A percentile compares a stretch with the other conserved stretches of the same genome.
Evolutionary conservation across 306 rosid species (phyloP).

Genomic region (Trifolium dubium): DNA sequence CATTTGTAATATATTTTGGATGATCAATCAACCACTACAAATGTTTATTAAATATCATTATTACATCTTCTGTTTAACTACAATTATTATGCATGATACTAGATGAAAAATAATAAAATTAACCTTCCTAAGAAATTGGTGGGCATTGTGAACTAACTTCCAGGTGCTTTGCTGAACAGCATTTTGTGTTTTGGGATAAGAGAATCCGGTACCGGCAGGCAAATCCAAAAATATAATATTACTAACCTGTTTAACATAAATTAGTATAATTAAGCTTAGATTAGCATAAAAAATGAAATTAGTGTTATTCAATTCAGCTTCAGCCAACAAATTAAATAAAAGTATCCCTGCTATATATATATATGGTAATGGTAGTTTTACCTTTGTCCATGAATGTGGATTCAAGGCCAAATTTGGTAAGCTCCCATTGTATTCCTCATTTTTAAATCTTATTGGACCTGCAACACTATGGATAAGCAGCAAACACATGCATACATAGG

Average conservation of each 20-base stretch:
- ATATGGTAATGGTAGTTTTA: background rate
- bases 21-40: conserved; percentile 58
- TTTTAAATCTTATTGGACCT: conserved; percentile 4
- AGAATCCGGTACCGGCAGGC: conserved; percentile 16
- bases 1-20: conserved; percentile 43
- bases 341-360: background rate
- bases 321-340: background rate
- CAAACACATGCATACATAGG: too few relatives aligned
- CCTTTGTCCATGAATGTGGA: conserved; percentile 32
- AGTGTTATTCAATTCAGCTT: background rate
- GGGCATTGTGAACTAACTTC: background rate
- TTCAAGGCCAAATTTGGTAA: conserved; percentile 6
- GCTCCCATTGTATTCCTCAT: conserved; percentile 10
- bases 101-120: background rate
- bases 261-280: background rate
- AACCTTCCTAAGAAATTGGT: conserved; percentile 28
- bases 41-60: background rate
- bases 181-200: conserved; percentile 13
- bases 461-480: background rate
- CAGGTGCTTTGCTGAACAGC: conserved; percentile 13
- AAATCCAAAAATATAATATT: conserved; percentile 29
- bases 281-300: background rate
- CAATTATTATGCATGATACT: too few relatives aligned
- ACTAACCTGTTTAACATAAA: conserved; percentile 4
- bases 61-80: too few relatives aligned